A percentile compares a stretch with the other conserved stretches of the same genome.
Conservation (phyloP, 164 flowering plant species). For the Berberis vulgaris region DNA sequence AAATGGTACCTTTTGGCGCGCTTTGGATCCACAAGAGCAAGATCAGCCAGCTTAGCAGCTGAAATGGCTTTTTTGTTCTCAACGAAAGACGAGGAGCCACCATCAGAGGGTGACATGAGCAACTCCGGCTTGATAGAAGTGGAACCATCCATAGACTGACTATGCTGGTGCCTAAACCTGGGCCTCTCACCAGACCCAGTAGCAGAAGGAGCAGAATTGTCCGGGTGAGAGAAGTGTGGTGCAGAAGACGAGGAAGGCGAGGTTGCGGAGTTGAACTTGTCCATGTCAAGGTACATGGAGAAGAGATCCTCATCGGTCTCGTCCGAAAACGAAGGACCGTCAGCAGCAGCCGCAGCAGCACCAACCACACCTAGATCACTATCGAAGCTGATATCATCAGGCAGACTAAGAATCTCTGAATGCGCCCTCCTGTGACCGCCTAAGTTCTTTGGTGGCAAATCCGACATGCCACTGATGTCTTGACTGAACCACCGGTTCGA, state of each 20-base stretch:
- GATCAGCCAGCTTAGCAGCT: background rate
- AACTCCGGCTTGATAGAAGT: conserved; percentile 76
- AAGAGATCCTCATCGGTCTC: conserved; percentile 90
- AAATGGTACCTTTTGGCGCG: background rate
- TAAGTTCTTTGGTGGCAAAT: conserved; percentile 60
- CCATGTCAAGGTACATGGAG: conserved; percentile 92
- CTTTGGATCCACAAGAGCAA: conserved; percentile 1
- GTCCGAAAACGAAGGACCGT: conserved; percentile 83
- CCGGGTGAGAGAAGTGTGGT: background rate
- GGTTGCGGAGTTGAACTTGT: conserved; percentile 39
- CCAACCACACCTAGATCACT: conserved; percentile 94
- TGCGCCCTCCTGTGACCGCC: conserved; percentile 89
- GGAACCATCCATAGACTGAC: conserved; percentile 97
- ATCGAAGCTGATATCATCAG: conserved; percentile 90
- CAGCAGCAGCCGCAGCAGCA: conserved; percentile 26
- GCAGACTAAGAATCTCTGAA: conserved; percentile 89
- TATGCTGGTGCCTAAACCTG: conserved; percentile 92
- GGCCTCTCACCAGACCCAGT: conserved; percentile 47
- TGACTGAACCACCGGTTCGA: conserved; percentile 48
- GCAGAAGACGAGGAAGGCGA: background rate
- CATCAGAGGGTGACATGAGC: conserved; percentile 66
- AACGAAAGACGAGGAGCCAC: conserved; percentile 18
- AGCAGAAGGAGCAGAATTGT: background rate
- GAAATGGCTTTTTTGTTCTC: background rate
- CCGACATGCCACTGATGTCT: conserved; percentile 91